Percentiles rank a stretch among this genome's conserved stretches.
Conservation (phyloP, 108 stramenopile genomes). For the Aurantiochytrium sp. region DNA sequence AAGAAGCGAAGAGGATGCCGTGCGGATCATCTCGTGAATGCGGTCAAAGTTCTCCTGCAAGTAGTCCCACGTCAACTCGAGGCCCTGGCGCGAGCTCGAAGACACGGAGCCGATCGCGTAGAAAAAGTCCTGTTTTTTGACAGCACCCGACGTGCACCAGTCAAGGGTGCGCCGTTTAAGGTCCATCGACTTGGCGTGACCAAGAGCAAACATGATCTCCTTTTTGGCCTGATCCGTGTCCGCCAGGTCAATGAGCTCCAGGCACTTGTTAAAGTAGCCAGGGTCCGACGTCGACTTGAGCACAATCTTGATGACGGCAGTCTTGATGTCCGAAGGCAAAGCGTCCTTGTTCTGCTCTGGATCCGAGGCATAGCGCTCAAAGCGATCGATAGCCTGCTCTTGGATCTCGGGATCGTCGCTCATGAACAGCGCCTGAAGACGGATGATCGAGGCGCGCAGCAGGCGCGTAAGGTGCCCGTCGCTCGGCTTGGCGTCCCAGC, state of each 20-base stretch:
- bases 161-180: constrained; percentile 72
- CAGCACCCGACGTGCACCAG: constrained; percentile 75
- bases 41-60: constrained; percentile 72
- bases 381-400: constrained; percentile 67
- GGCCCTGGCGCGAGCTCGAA: constrained; percentile 59
- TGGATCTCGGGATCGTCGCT: constrained; percentile 63
- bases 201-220: constrained; percentile 64
- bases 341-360: constrained; percentile 53
- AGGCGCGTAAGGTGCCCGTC: constrained; percentile 78
- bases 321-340: constrained; percentile 77
- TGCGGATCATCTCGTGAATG: constrained; percentile 71
- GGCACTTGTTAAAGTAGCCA: constrained; percentile 68
- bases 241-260: constrained; percentile 57
- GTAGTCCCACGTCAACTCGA: constrained; percentile 76
- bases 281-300: constrained; percentile 67
- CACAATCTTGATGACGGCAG: constrained; percentile 75
- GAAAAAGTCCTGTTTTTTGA: constrained; percentile 96
- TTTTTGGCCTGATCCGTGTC: constrained; percentile 73
- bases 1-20: constrained; percentile 73
- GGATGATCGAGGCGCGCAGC: constrained; percentile 73
- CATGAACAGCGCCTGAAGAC: constrained; percentile 66
- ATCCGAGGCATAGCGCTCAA: constrained; percentile 61
- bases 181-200: constrained; percentile 49
- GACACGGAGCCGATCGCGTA: constrained; percentile 79
- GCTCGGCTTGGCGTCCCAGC: constrained; percentile 67